Evolutionary conservation across 2,329 filamentous ascomycete genomes (phyloP), one percentile per base, ranked within the genome.

Genomic region (Dactylellina leptospora): DNA sequence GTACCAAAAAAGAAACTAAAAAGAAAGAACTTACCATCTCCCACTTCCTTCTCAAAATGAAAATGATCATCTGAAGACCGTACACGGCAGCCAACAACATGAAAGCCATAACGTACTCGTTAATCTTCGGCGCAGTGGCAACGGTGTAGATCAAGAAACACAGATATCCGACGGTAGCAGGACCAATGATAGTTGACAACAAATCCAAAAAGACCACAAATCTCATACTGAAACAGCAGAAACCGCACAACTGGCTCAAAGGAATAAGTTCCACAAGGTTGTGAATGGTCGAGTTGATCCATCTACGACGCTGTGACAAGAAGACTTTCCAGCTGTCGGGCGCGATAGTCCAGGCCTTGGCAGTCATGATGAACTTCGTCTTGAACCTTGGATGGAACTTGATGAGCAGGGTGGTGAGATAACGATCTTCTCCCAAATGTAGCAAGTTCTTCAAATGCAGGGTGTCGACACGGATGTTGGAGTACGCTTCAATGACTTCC

Each of bases 151-250:
- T 89, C 70, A 99, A 85, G 80, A 97, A 99, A 63, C 86, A 85
- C 75, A 99, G 90, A 79, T 97, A 99, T 8, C 87, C 91, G 18
- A 97, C 85, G 0, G 91, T 95, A 69, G 97, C 92, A 1, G 95
- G 95, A 79, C 96, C 92, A 51, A 97, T 88, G 62, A 97, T 82
- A 0, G 95, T 99, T 62, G 91, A 95, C 74, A 99, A 83, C 76
- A 99, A 83, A 81, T 99, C 95, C 76, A 99, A 80, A 78, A 99
- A 96, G 76, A 99, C 93, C 69, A 99, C 86, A 81, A 99, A 99
- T 77, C 95, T 90, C 95, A 99, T 99, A 81, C 91, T 96, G 84
- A 99, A 99, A 82, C 95, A 99, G 85, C 95, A 99, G 88, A 99
- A 99, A 82, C 95, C 95, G 81, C 95, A 99, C 54, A 99, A 90